Conservation (phyloP, 352 stramenopile genomes). For the Phytophthora podocarpi region DNA sequence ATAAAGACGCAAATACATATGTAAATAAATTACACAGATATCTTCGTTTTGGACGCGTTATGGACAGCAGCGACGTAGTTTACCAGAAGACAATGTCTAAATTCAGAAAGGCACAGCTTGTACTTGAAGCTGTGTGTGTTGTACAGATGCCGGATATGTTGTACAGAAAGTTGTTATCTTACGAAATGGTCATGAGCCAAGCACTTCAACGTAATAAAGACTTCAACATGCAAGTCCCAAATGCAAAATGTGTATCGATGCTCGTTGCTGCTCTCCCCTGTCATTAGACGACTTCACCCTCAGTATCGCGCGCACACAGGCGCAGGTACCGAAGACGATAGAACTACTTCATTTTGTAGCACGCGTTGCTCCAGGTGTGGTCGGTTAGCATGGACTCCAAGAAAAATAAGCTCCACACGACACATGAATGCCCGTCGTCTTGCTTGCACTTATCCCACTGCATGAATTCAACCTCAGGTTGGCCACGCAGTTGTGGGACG, state of each 20-base stretch:
- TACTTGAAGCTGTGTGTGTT: too few species aligned
- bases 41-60: too few species aligned
- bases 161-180: too few species aligned
- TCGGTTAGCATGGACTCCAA: slow-evolving; percentile 13
- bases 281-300: neutral
- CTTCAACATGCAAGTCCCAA: too few species aligned
- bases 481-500: neutral
- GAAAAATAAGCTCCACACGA: slow-evolving; percentile 14
- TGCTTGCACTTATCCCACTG: slow-evolving; percentile 1
- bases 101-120: too few species aligned
- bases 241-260: too few species aligned
- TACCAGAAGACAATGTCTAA: slow-evolving; percentile 5
- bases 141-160: too few species aligned
- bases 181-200: too few species aligned
- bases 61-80: neutral
- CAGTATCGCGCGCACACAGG: neutral
- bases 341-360: slow-evolving; percentile 6
- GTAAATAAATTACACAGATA: slow-evolving; percentile 10
- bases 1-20: too few species aligned
- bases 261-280: too few species aligned
- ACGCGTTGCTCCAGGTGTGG: slow-evolving; percentile 9
- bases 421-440: slow-evolving; percentile 9
- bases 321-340: slow-evolving; percentile 9
- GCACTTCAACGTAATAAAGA: too few species aligned
- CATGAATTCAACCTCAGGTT: neutral